Evolutionary conservation across 331 rosid genomes (phyloP), one percentile per base, ranked within the genome.

Genomic region (Malus hybrid): DNA sequence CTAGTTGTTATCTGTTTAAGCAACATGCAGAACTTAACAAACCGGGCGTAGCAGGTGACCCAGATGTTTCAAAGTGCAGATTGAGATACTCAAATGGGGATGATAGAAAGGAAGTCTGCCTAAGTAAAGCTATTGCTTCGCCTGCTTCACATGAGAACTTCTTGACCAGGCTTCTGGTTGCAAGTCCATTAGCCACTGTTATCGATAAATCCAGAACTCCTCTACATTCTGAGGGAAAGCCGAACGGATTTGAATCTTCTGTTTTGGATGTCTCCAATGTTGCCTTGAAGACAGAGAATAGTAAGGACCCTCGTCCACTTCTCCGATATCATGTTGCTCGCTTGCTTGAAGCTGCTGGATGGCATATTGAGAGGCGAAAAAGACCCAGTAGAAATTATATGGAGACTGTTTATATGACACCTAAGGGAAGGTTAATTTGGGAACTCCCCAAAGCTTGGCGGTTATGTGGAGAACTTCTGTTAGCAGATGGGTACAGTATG

Each of bases 81-180:
- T 75, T 79, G 46, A 58, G 50, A 46, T 16, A 66, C 61, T 85
- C 80, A 61, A 83, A 82, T 71, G 87, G 78, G 77, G 81, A 81
- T 78, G 83, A 79, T 72, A 82, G 82, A 63, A 88, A 86, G 80
- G 90, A 88, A 76, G 77, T 74, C 61, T 63, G 70, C 81, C 65
- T 60, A 68, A 72, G 81, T 71, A 92, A 86, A 85, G 80, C 75
- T 61, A 82, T 81, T 70, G 90, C 93, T 83, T 90, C 99, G 66
- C 96, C 99, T 74, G 91, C 83, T 85, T 90, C 97, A 79, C 96
- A 88, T 82, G 99, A 90, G 84, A 89, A 97, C 82, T 89, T 87
- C 72, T 92, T 88, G 58, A 88, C 88, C 80, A 84, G 86, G 88
- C 88, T 92, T 72, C 84, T 82, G 72, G 86, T 77, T 74, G 75